A percentile compares a stretch with the other conserved stretches of the same genome.
phyloP scores from a whole-genome alignment of 2,329 filamentous ascomycete species.

The Beauveria asiatica region DNA sequence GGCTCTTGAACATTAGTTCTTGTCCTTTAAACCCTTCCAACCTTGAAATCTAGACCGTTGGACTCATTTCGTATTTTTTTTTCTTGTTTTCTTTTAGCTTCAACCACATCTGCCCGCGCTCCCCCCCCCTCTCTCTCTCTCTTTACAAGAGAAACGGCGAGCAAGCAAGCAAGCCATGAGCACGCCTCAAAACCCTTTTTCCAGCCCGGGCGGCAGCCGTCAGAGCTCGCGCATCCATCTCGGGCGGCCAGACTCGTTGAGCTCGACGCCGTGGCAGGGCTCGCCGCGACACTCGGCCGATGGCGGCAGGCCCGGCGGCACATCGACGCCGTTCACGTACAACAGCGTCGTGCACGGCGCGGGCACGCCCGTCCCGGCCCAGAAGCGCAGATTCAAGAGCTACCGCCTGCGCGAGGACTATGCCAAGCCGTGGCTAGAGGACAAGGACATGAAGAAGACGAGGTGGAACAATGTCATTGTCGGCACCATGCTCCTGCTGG shows the following conservation, averaged over 20 bases:
- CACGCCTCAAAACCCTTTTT: background rate
- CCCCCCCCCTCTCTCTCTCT: background rate
- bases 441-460: constrained; percentile 24
- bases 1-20: background rate
- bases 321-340: constrained; percentile 5
- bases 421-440: constrained; percentile 31
- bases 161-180: background rate
- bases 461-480: constrained; percentile 29
- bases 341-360: background rate
- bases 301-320: background rate
- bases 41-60: too few relatives aligned
- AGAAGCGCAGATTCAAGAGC: constrained; percentile 21
- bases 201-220: background rate
- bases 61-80: too few relatives aligned
- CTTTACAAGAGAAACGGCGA: too few relatives aligned
- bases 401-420: constrained; percentile 26
- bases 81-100: too few relatives aligned
- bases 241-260: background rate
- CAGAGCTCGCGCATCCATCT: too few relatives aligned
- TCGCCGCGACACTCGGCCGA: constrained; percentile 1
- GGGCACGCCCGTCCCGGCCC: background rate
- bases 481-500: constrained; percentile 22
- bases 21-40: background rate
- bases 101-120: background rate
- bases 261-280: background rate